Evolutionary conservation across 352 stramenopile genomes (phyloP), one percentile per base, ranked within the genome.

Genomic region (Thraustotheca clavata): DNA sequence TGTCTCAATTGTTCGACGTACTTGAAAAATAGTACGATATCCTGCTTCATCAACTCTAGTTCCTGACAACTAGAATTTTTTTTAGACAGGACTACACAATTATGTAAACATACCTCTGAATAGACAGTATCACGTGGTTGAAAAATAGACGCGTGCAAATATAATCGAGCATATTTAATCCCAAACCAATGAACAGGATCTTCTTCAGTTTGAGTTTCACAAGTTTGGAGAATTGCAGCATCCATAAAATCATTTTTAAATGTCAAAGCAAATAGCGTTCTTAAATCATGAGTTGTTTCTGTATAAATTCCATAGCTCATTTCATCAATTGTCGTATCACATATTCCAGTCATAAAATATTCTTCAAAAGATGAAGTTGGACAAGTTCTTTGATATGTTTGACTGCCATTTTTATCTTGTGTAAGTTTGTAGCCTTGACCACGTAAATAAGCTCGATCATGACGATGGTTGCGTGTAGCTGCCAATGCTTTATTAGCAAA

Each of bases 181-280:
- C 79, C 82, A 41, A 89, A 62, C 47, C 88, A 89, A 39, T 72
- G 75, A 67, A 87, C 86, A 50, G 80, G 72, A 57, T 91, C 82
- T 2, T 77, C 66, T 3, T 9, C n/a, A 4, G 71, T 80, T 22
- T 59, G 67, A 2, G 68, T 69, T 32, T 85, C 76, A 22, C 75
- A 43, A 11, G 88, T 71, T 41, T 91, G 76, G 18, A 94, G 66
- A 33, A 94, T 80, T 3, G 77, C 79, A 16, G 73, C 73, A 68
- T 91, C 84, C 22, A 94, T 65, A 63, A 91, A 91, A 32, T 70
- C 75, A 20, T 88, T 73, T 32, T 87, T 76, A 54, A 87, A 86
- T 39, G 79, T 76, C 59, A 90, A 79, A 12, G 82, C 71, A 65
- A 85, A 67, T 62, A 80, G 75, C 11, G 74, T 73, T 29, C 82